Evolutionary conservation across 768 basidiomycete genomes (phyloP).

Genomic region (Auricularia sp.): DNA sequence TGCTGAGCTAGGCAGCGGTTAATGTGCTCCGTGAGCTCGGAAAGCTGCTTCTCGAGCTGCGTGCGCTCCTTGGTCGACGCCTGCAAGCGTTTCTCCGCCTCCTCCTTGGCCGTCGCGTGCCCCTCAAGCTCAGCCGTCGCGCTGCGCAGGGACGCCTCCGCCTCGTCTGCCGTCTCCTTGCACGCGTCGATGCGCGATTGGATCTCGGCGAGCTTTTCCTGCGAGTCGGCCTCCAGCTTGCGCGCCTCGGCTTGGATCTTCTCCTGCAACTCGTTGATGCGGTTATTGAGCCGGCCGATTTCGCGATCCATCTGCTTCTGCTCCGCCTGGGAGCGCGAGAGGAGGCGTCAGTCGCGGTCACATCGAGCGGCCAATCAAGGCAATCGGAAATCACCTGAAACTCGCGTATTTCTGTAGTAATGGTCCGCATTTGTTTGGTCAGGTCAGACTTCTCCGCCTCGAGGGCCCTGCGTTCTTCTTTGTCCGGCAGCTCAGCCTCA

Average conservation of each 20-base stretch:
- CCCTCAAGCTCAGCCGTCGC: neutral
- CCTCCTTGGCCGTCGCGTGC: neutral
- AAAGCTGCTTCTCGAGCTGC: constrained; percentile 26
- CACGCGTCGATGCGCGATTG: neutral
- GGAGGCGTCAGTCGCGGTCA: neutral
- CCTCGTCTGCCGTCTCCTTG: neutral
- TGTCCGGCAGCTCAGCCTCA: constrained; percentile 30
- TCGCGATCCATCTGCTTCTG: neutral
- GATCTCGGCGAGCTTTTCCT: neutral
- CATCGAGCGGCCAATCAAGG: neutral
- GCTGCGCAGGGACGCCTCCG: neutral
- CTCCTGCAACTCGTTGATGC: constrained; percentile 53
- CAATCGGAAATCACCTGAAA: neutral
- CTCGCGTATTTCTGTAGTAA: neutral
- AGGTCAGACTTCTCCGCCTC: constrained; percentile 15
- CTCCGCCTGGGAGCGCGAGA: neutral
- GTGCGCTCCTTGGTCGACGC: constrained; percentile 2
- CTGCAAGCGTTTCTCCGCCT: neutral
- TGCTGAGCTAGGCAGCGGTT: constrained; percentile 37
- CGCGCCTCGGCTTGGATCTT: constrained; percentile 49
- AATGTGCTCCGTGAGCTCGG: constrained; percentile 40
- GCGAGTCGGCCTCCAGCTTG: neutral
- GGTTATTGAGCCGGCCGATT: neutral
- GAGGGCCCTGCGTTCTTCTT: constrained; percentile 39
- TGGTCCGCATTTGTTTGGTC: neutral